Conservation (phyloP, 257 asterid species). For the Voacanga thouarsii region DNA sequence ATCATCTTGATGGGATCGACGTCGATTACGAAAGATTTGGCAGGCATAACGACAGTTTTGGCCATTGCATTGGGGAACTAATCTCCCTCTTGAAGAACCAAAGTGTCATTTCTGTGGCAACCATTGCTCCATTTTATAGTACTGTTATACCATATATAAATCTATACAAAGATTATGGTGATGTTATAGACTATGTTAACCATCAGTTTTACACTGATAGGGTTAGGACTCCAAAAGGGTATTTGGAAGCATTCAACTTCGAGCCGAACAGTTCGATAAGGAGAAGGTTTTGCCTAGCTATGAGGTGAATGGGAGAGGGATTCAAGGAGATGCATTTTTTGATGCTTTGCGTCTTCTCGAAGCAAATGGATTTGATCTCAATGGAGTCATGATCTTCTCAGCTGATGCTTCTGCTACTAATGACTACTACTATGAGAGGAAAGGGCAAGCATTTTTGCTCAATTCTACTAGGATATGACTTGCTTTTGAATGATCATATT, state of each 20-base stretch:
- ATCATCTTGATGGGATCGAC: conserved; percentile 65
- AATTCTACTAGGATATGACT: conserved; percentile 33
- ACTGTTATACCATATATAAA: conserved; percentile 45
- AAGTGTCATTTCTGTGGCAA: conserved; percentile 51
- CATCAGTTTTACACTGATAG: conserved; percentile 69
- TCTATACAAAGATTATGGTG: conserved; percentile 33
- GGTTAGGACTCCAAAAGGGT: conserved; percentile 37
- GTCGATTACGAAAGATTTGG: conserved; percentile 63
- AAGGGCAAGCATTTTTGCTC: conserved; percentile 53
- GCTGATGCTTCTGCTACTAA: conserved; percentile 65
- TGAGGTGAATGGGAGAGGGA: conserved; percentile 76
- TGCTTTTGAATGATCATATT: no score
- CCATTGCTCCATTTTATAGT: conserved; percentile 55
- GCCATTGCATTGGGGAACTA: conserved; percentile 67
- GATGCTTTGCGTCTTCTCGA: conserved; percentile 46
- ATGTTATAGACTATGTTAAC: conserved; percentile 56
- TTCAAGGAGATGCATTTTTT: conserved; percentile 66
- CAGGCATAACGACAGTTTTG: conserved; percentile 34
- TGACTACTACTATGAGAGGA: conserved; percentile 48
- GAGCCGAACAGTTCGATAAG: conserved; percentile 35
- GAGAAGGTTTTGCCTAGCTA: conserved; percentile 60
- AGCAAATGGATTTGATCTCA: conserved; percentile 40
- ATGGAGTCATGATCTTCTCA: conserved; percentile 68
- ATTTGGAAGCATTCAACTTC: conserved; percentile 40
- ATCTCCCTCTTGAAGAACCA: conserved; percentile 50